A percentile compares a stretch with the other conserved stretches of the same genome.
These are phyloP conservation scores for Pinus albicaulis DNA, from an alignment of 75 land plant species.

Conservation along the genomic window DNA sequence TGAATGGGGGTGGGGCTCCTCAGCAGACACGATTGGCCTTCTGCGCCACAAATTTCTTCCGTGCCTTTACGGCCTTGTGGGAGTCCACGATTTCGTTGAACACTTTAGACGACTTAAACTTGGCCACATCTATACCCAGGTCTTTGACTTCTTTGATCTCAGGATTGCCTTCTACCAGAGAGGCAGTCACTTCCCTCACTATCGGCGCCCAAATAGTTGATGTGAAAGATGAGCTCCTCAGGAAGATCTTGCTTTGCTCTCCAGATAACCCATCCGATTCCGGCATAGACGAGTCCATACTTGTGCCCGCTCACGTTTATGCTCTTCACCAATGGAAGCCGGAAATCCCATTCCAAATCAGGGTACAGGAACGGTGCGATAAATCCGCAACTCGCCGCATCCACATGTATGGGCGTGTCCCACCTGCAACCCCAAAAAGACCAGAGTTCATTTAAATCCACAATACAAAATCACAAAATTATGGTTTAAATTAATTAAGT, in stretches of 20 bases:
- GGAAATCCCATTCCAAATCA: slow-evolving; percentile 56
- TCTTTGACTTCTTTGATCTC: no score
- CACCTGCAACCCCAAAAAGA: slow-evolving; percentile 19
- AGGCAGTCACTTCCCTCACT: no score
- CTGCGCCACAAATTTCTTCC: no score
- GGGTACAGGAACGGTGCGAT: slow-evolving; percentile 55
- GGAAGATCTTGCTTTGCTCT: slow-evolving; percentile 41
- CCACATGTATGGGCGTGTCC: slow-evolving; percentile 52
- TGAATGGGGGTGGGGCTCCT: no score
- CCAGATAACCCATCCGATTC: slow-evolving; percentile 66
- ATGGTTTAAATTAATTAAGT: no score
- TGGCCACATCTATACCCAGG: no score
- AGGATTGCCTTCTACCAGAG: no score
- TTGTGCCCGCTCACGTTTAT: slow-evolving; percentile 62
- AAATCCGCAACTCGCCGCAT: slow-evolving; percentile 61
- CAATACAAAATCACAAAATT: no score
- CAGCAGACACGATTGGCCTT: no score
- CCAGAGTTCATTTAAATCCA: not conserved
- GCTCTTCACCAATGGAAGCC: slow-evolving; percentile 50
- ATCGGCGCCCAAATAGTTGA: not conserved
- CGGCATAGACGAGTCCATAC: slow-evolving; percentile 54
- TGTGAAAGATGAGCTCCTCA: slow-evolving; percentile 55
- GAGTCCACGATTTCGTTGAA: no score
- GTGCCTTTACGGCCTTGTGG: no score
- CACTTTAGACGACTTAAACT: no score